Evolutionary conservation across 2,329 filamentous ascomycete species (phyloP).

Genomic region (Aspergillus clavatus): DNA sequence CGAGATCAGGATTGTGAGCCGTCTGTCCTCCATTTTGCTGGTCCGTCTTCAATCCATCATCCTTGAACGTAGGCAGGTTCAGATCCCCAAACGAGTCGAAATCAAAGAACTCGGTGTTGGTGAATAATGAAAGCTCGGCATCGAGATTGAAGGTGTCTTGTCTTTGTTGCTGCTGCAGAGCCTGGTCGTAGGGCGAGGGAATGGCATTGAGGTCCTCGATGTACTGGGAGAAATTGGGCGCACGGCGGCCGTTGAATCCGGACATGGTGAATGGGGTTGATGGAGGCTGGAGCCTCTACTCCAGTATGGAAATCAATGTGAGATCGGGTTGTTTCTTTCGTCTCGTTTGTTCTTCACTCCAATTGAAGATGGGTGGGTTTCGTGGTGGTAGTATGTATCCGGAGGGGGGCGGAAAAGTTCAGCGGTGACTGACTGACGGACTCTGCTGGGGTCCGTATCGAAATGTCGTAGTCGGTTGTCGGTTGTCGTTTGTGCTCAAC

Average conservation of each 20-base stretch:
- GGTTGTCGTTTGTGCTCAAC: too few species aligned
- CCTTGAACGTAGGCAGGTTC: slow-evolving; percentile 32
- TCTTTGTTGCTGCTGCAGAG: slow-evolving; percentile 53
- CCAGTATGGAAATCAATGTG: neutral
- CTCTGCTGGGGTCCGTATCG: too few species aligned
- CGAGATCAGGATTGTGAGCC: slow-evolving; percentile 26
- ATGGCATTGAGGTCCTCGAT: slow-evolving; percentile 77
- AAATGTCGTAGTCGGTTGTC: neutral
- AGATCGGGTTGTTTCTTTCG: neutral
- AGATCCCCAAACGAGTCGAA: slow-evolving; percentile 53
- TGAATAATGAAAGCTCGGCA: slow-evolving; percentile 72
- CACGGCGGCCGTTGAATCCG: slow-evolving; percentile 69
- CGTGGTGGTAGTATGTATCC: neutral
- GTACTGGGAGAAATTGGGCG: slow-evolving; percentile 84
- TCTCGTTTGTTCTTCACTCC: neutral
- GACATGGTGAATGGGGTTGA: slow-evolving; percentile 52
- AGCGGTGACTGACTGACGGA: too few species aligned
- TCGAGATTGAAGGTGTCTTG: slow-evolving; percentile 61
- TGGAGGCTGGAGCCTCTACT: slow-evolving; percentile 11
- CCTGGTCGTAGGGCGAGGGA: slow-evolving; percentile 59
- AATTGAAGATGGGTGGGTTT: too few species aligned
- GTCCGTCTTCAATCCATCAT: slow-evolving; percentile 22
- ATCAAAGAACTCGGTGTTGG: slow-evolving; percentile 77
- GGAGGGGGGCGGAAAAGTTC: too few species aligned
- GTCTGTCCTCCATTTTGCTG: slow-evolving; percentile 17